phyloP scores from a whole-genome alignment of 768 basidiomycete species.

The Candolleomyces efflorescens region DNA sequence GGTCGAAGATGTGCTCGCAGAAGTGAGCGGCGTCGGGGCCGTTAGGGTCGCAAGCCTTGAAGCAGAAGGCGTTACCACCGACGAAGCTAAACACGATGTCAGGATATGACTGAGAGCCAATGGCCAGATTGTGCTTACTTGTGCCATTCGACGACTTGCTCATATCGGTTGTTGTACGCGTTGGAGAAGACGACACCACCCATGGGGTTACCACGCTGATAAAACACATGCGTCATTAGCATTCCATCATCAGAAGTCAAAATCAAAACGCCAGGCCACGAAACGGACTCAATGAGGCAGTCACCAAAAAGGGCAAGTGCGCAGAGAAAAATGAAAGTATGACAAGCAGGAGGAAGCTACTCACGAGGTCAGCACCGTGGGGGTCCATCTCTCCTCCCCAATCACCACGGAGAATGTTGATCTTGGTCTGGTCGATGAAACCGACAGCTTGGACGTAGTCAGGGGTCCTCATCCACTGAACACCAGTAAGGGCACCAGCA shows the following conservation, averaged over 20 bases:
- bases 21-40: constrained; percentile 43
- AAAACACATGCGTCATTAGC: constrained; percentile 34
- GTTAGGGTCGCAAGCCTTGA: constrained; percentile 67
- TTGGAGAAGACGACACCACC: constrained; percentile 69
- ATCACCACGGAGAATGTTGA: constrained; percentile 52
- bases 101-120: not conserved
- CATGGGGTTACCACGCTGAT: constrained; percentile 78
- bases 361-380: constrained; percentile 58
- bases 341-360: not conserved
- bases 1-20: constrained; percentile 74
- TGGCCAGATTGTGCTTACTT: constrained; percentile 35
- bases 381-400: constrained; percentile 77
- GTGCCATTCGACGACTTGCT: constrained; percentile 67
- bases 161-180: constrained; percentile 38
- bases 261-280: no score
- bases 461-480: constrained; percentile 59
- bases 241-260: no score
- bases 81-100: constrained; percentile 52
- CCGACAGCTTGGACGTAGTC: constrained; percentile 61
- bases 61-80: constrained; percentile 59
- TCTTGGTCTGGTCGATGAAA: constrained; percentile 53
- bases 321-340: not conserved
- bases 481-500: constrained; percentile 54
- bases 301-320: no score
- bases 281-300: no score